A percentile compares a stretch with the other conserved stretches of the same genome.
Conservation (phyloP, 768 basidiomycete species). For the Mycena sanguinolenta region DNA sequence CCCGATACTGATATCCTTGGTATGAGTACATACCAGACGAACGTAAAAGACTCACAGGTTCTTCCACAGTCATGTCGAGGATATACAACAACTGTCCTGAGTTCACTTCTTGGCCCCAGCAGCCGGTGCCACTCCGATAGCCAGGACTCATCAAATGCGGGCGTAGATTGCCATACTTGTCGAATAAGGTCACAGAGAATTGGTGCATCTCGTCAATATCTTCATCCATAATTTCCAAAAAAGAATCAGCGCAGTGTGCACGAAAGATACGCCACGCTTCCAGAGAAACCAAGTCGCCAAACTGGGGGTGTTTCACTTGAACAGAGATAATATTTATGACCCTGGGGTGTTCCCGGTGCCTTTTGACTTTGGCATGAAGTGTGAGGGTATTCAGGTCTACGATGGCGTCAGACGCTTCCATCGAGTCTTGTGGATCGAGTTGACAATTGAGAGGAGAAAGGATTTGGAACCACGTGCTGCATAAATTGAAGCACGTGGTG, state of each 20-base stretch:
- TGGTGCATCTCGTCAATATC: conserved; percentile 47
- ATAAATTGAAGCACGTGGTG: too few relatives aligned
- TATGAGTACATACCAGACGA: background rate
- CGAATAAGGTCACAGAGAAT: conserved; percentile 43
- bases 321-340: conserved; percentile 17
- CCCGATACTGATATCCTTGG: conserved; percentile 22
- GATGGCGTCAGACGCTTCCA: background rate
- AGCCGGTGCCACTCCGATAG: conserved; percentile 47
- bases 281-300: conserved; percentile 15
- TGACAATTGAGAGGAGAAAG: too few relatives aligned
- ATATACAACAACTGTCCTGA: conserved; percentile 46
- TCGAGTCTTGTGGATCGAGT: too few relatives aligned
- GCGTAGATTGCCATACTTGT: conserved; percentile 44
- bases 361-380: conserved; percentile 1
- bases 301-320: conserved; percentile 15
- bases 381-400: conserved; percentile 1
- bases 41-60: conserved; percentile 36
- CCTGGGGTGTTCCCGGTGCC: conserved; percentile 7
- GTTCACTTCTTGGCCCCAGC: conserved; percentile 48
- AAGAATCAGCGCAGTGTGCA: conserved; percentile 23
- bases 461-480: too few relatives aligned
- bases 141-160: conserved; percentile 42
- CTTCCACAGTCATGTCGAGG: conserved; percentile 40
- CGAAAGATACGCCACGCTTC: conserved; percentile 23
- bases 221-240: conserved; percentile 45